Evolutionary conservation across 2,329 filamentous ascomycete genomes (phyloP), one percentile per base, ranked within the genome.

Genomic region (Penicillium sp.): DNA sequence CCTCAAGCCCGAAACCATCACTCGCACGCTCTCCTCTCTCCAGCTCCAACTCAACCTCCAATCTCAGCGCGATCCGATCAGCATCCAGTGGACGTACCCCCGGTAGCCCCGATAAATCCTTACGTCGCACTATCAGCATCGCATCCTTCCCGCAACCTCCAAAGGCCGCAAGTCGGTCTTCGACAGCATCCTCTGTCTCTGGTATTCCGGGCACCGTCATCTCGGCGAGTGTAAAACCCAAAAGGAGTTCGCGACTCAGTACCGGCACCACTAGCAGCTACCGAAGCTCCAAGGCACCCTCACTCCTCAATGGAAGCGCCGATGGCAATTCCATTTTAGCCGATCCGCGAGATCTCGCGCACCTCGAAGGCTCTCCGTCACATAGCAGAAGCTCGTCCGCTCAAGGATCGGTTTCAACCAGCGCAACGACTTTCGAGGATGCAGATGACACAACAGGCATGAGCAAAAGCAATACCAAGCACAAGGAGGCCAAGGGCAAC

Each of bases 61-160:
- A 79, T 45, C 72, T 86, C 10, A 81, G 83, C 5, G 78, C 83
- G 15, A 76, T 83, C 16, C 82, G 81, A 53, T 77, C 81, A 2
- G 72, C 79, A 6, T 79, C 84, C 8, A 77, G 76, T 33, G 74
- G 84, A 13, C 85, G 83, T 56, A 76, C 77, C 5, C 64, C 78
- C 12, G 69, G 69, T 36, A 76, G 75, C 29, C 77, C 83, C 5
- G 84, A 85, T 24, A 92, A 86, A 71, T 84, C 86, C 1, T 74
- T 96, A 50, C 85, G 91, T 57, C 95, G 95, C 74, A 89, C 89
- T 1, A 87, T 95, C 65, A 96, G 92, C 79, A 95, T 96, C 66
- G 93, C 92, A 68, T 87, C 90, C 1, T 96, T 97, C 67, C 93
- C 93, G 28, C 89, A 95, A 59, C 93, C 93, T 13, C 93, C 93